Percentiles rank a stretch among this genome's conserved stretches.
These are phyloP conservation scores for Neurospora sp. DNA, from an alignment of 2,329 filamentous ascomycete genomes.

Conservation along the genomic window DNA sequence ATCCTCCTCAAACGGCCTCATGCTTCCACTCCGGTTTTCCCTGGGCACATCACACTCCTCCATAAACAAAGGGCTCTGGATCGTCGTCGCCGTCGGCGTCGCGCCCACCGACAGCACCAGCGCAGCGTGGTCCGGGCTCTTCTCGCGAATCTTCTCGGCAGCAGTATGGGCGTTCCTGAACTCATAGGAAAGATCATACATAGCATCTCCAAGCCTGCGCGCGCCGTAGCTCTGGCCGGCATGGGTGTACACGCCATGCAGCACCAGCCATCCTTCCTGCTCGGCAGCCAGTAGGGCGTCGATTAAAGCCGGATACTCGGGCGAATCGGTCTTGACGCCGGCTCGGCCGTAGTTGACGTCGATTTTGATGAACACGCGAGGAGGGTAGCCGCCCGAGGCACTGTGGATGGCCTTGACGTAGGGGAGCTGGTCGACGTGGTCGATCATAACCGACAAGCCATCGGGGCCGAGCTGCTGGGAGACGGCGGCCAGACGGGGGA, in stretches of 20 bases:
- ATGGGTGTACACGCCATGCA: constrained; percentile 65
- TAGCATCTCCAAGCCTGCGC: constrained; percentile 43
- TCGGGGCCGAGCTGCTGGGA: constrained; percentile 44
- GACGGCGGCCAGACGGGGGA: constrained; percentile 50
- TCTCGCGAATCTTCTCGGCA: constrained; percentile 27
- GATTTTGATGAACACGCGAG: constrained; percentile 60
- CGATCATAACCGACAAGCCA: constrained; percentile 56
- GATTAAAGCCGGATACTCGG: constrained; percentile 37
- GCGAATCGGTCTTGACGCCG: constrained; percentile 47
- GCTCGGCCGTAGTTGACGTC: constrained; percentile 66
- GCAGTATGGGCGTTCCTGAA: constrained; percentile 43
- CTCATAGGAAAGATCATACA: constrained; percentile 46
- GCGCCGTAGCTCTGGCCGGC: constrained; percentile 61
- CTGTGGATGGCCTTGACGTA: constrained; percentile 32
- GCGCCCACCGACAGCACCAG: constrained; percentile 62
- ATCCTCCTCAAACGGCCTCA: constrained; percentile 8
- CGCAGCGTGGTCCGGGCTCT: constrained; percentile 17
- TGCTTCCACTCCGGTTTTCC: constrained; percentile 7
- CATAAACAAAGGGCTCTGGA: constrained; percentile 39
- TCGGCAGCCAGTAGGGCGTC: constrained; percentile 33
- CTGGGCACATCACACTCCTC: constrained; percentile 17
- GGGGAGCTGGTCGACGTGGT: constrained; percentile 54
- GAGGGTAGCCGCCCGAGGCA: constrained; percentile 30
- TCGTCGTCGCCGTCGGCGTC: constrained; percentile 61
- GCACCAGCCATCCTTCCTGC: constrained; percentile 24